Evolutionary conservation across 2,329 filamentous ascomycete genomes (phyloP).

Genomic region (Fusarium setosum): DNA sequence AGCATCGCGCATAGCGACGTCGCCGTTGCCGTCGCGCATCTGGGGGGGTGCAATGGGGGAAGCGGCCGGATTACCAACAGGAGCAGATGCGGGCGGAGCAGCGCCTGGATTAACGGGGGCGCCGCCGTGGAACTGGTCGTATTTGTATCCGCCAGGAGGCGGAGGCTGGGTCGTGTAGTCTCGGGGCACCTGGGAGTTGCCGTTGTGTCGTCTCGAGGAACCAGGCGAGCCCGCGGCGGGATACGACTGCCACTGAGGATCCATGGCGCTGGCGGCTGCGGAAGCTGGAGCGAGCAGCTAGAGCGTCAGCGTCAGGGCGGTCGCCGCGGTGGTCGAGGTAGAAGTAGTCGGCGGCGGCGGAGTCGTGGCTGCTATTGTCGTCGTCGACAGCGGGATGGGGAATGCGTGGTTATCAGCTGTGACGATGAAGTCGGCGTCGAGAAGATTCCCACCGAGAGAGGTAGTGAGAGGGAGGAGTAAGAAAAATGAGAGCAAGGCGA

Average conservation of each 20-base stretch:
- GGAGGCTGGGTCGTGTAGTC: slow-evolving; percentile 56
- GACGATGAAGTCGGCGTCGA: slow-evolving; percentile 37
- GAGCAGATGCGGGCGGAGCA: slow-evolving; percentile 45
- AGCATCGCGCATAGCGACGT: slow-evolving; percentile 88
- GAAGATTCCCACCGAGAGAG: slow-evolving; percentile 23
- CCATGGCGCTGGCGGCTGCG: slow-evolving; percentile 53
- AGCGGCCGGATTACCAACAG: slow-evolving; percentile 63
- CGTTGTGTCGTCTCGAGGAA: slow-evolving; percentile 74
- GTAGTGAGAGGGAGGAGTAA: slow-evolving; percentile 17
- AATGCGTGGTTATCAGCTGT: slow-evolving; percentile 36
- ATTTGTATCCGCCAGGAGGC: slow-evolving; percentile 70
- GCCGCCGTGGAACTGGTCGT: slow-evolving; percentile 72
- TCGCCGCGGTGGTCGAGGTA: slow-evolving; percentile 18
- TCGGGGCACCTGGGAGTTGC: slow-evolving; percentile 57
- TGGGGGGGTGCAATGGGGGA: slow-evolving; percentile 69
- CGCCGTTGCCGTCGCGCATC: slow-evolving; percentile 77
- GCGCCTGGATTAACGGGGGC: slow-evolving; percentile 46
- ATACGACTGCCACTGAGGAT: slow-evolving; percentile 74
- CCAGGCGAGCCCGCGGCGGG: slow-evolving; percentile 66
- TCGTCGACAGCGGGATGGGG: slow-evolving; percentile 26
- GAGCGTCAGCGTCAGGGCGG: slow-evolving; percentile 33
- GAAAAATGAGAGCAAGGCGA: slow-evolving; percentile 33
- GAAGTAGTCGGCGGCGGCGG: slow-evolving; percentile 24
- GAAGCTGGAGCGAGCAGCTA: slow-evolving; percentile 34
- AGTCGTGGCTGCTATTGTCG: slow-evolving; percentile 26